Evolutionary conservation across 495 filamentous ascomycete genomes (phyloP).

Genomic region (Penicillium silybi): DNA sequence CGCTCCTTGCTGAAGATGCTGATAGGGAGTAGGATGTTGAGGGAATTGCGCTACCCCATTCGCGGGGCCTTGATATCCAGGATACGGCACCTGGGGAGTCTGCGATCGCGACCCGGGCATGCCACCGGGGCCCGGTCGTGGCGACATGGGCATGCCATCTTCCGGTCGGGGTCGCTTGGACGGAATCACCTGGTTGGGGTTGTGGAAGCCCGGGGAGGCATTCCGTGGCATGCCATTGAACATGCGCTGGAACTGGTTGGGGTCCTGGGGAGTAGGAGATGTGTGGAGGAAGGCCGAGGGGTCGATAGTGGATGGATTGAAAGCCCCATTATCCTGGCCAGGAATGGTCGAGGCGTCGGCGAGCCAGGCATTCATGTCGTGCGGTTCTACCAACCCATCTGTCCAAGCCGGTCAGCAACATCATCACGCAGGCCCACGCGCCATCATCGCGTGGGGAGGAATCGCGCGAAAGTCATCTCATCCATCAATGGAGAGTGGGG

Average conservation of each 20-base stretch:
- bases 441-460: conserved; percentile 8
- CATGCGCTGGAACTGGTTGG: conserved; percentile 61
- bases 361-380: conserved; percentile 80
- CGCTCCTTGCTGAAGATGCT: conserved; percentile 78
- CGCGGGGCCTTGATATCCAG: conserved; percentile 58
- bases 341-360: conserved; percentile 67
- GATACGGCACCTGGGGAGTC: conserved; percentile 71
- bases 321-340: conserved; percentile 75
- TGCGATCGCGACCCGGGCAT: conserved; percentile 83
- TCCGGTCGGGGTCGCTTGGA: conserved; percentile 84
- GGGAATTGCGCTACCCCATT: conserved; percentile 52
- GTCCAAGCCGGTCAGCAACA: conserved; percentile 24
- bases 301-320: conserved; percentile 56
- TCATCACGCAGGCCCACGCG: conserved; percentile 3
- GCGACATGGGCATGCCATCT: conserved; percentile 79
- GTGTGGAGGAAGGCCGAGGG: conserved; percentile 52
- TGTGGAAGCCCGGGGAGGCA: conserved; percentile 71
- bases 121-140: conserved; percentile 69
- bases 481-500: conserved; percentile 2
- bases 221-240: conserved; percentile 82
- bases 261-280: conserved; percentile 55
- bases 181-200: conserved; percentile 76
- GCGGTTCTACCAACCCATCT: conserved; percentile 57
- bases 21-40: conserved; percentile 62
- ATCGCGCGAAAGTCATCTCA: conserved; percentile 1